Evolutionary conservation across 2,329 filamentous ascomycete species (phyloP), one percentile per base, ranked within the genome.

Genomic region (Phialocephala subalpina): DNA sequence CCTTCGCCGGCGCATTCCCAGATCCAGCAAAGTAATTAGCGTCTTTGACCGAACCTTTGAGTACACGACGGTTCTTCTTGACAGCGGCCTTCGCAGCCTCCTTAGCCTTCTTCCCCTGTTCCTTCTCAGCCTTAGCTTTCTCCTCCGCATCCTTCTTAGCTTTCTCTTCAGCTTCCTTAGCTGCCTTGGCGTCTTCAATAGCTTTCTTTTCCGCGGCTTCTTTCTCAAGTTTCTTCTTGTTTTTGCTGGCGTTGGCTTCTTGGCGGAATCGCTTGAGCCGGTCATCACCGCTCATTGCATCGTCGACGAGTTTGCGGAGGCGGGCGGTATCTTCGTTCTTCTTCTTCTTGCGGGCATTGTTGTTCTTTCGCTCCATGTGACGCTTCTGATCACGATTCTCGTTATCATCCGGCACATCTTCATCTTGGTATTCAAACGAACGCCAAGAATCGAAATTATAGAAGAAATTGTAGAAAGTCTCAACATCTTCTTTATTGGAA

Each of bases 61-160:
- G 90, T 57, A 98, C 92, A 85, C 96, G 93, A 88, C 97, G 97
- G 88, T 99, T 99, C 92, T 99, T 99, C 92, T 99, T 99, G 76
- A 96, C 92, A 16, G 96, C 96, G 77, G 94, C 97, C 90, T 99
- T 99, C 65, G 96, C 96, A 1, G 95, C 95, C 82, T 99, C 96
- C 86, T 98, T 99, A 67, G 92, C 91, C 87, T 99, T 99, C 89
- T 98, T 99, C 76, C 83, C 83, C 70, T 91, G 87, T 73, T 95
- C 94, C 73, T 92, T 92, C 65, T 93, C 90, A 5, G 85, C 87
- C 86, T 98, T 98, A 71, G 94, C 93, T 49, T 90, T 86, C 73
- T 92, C 92, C 79, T 97, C 96, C 18, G 93, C 92, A 71, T 97
- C 94, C 78, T 92, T 92, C 72, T 90, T 88, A 55, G 89, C 87